These are phyloP conservation scores for Vitellaria paradoxa DNA, from an alignment of 179 eudicot species.

Conservation along the genomic window DNA sequence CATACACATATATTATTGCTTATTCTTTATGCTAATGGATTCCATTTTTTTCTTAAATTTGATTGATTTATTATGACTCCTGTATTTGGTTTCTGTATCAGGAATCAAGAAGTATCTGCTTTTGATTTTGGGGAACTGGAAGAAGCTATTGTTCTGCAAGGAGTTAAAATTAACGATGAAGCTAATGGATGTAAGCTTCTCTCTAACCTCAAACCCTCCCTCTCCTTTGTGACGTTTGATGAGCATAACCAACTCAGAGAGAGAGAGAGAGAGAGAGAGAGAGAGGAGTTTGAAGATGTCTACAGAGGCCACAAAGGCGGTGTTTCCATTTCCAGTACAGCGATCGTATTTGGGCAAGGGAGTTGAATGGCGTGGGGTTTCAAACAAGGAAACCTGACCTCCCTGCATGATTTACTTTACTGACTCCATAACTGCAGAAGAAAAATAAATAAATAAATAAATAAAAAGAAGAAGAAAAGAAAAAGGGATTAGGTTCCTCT, in stretches of 20 bases:
- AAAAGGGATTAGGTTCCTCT: slow-evolving; percentile 17
- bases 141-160: slow-evolving; percentile 79
- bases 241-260: slow-evolving; percentile 37
- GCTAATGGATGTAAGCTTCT: slow-evolving; percentile 47
- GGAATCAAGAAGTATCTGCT: slow-evolving; percentile 78
- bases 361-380: slow-evolving; percentile 72
- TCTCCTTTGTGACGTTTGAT: slow-evolving; percentile 39
- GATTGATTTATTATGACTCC: not conserved
- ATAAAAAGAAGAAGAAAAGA: slow-evolving; percentile 1
- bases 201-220: not conserved
- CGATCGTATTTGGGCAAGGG: slow-evolving; percentile 48
- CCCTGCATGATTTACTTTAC: slow-evolving; percentile 34
- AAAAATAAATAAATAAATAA: not conserved
- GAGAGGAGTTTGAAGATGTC: slow-evolving; percentile 33
- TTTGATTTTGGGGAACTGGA: slow-evolving; percentile 97
- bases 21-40: slow-evolving; percentile 4
- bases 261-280: slow-evolving; percentile 10
- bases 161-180: slow-evolving; percentile 64
- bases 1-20: not conserved
- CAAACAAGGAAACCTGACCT: slow-evolving; percentile 52
- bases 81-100: slow-evolving; percentile 21
- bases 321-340: slow-evolving; percentile 16
- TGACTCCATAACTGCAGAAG: slow-evolving; percentile 34
- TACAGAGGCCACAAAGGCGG: not conserved
- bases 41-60: not conserved